Base-by-base conservation (phyloP, 371 early-diverging fungal genomes). In the Lichtheimia ramosa region DNA sequence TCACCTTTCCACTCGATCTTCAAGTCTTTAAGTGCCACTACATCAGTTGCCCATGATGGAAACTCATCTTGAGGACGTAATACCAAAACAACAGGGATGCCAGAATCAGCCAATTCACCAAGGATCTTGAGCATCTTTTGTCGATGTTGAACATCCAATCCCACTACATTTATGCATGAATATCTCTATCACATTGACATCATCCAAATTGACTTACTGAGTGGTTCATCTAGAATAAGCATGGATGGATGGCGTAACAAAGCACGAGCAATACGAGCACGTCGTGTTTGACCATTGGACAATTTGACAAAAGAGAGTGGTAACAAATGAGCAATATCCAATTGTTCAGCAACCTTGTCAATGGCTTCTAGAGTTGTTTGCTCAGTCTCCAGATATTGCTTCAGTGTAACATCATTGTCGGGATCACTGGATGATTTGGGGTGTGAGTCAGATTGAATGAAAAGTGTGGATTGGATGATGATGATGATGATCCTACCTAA, bases 281-380 rank as follows among this genome's bases (percentile, higher is more conserved):
- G 74, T 54, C 84, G 59, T 4, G 81, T 75, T 56, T 86, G 87
- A 6, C 86, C 86, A 59, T 84, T 86, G 2, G 82, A 82, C 13
- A 86, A 57, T 46, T 84, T 83, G 41, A 84, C 66, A 66, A 86
- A 77, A 1, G 79, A 77, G 2, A 83, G 49, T 0, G 58, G 61
- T 27, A 83, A 39, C 20, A 82, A 56, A 28, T 67, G 68, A 0
- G 55, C 57, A 12, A 78, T 60, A 50, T 75, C 64, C 4, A 81
- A 62, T 49, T 67, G 61, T 39, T 65, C 59, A 1, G 76, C 69
- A 6, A 74, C 66, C 12, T 65, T 27, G 4, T 55, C 18, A n/a
- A 71, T 60, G 13, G 58, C 43, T n/a, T 59, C 28, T 16, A 51
- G 16, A 18, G 54, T 48, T 6, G 53, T 51, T 16, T 65, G 56